Base-by-base conservation (phyloP, 352 stramenopile genomes). In the Globisporangium cylindrosporum region DNA sequence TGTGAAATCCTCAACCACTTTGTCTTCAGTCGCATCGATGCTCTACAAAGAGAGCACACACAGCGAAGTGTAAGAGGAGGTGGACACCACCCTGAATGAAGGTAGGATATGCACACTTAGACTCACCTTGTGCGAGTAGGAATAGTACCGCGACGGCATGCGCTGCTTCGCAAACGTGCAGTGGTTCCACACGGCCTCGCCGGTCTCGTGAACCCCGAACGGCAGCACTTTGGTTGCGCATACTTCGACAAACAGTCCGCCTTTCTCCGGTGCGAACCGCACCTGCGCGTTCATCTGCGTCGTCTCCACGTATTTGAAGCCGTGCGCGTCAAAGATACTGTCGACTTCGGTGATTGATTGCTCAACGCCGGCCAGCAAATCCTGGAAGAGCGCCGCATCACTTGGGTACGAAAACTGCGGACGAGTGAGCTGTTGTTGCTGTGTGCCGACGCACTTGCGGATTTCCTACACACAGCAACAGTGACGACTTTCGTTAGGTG, bases 1-100 rank as follows among this genome's bases (percentile, higher is more conserved):
- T 20, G 80, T 77, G 70, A 88, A 84, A 66, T 79, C 81, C 63
- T 91, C 82, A 6, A 84, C 56, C 8, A 88, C 80, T 15, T 76
- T 86, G 48, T 89, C 77, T 64, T 88, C 80, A 8, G 20, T 56
- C 7, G 20, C n/a, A 15, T 56, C 49, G 24, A 56, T 25, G 22
- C 49, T 56, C 49, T 56, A 59, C 15, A 27, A 27, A 49, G 41
- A 20, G 12, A 49, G 18, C 9, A 5, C 5, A 10, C 46, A 54
- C 20, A 60, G 22, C 12, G 8, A 38, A 57, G 10, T 18, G 18
- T 4, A 18, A 29, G 5, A 25, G 27, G 48, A 22, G 22, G 3
- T 25, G 24, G 25, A 29, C 2, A 29, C 20, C 2, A 29, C 20
- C 22, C n/a, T 56, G n/a, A 1, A 7, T 43, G 36, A 29, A 24